Base-by-base conservation (phyloP, 1,139 yeast species). In the Yamadazyma friedrichii region DNA sequence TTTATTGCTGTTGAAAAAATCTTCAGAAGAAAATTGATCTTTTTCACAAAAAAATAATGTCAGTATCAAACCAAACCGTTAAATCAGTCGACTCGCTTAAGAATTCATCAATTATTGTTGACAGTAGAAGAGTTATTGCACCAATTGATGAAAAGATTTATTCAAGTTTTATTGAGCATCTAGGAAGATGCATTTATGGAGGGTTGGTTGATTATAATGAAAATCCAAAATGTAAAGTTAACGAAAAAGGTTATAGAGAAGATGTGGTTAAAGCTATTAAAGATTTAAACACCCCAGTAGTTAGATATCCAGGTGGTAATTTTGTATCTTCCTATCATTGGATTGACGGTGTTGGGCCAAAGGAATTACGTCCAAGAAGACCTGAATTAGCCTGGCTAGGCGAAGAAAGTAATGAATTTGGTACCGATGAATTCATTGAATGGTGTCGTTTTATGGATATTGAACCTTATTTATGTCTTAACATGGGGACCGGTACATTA, bases 301-400 rank as follows among this genome's bases (percentile, higher is more conserved):
- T 61, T 13, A 53, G 67, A 43, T 62, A 64, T 56, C 67, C 67
- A 22, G 67, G 67, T 11, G 67, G 67, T 12, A 62, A 62, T 43
- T 62, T 61, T 46, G 64, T 60, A 15, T 54, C 61, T 2, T 52
- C 62, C 4, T 62, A 62, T 36, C 65, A 62, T 42, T 62, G 67
- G 67, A 41, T 52, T 12, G 67, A 62, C 39, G 67, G 63, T 3
- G 59, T 62, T 15, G 67, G 67, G 1, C 65, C 65, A 4, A 50
- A 50, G 37, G 56, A 55, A 22, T 31, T 44, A 6, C 51, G 67
- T 33, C 65, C 64, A 10, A 48, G 58, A 40, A 46, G 64, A 37
- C 65, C 64, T 2, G 66, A 61, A 41, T 51, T 61, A 34, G 66
- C 66, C 11, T 62, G 67, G 66, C 48, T 53, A 28, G 52, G 53